Conservation (phyloP, 352 stramenopile species). For the Phytophthora tentaculata region DNA sequence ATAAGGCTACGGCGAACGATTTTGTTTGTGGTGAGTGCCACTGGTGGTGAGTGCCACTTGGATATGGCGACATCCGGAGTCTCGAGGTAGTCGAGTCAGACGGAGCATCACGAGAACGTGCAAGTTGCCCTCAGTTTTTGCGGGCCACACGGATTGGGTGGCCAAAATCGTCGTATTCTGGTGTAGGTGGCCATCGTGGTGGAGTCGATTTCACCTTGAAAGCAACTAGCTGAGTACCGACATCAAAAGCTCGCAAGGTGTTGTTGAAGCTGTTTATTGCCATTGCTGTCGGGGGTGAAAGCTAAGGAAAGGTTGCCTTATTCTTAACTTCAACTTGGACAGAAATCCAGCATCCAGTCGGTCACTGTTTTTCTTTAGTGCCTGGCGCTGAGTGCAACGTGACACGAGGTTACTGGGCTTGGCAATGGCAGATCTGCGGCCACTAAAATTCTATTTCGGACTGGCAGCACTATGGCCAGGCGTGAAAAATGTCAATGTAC, state of each 20-base stretch:
- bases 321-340: too few relatives aligned
- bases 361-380: too few relatives aligned
- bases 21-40: constrained; percentile 16
- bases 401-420: neutral
- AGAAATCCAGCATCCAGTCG: constrained; percentile 6
- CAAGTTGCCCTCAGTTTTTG: too few relatives aligned
- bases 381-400: constrained; percentile 17
- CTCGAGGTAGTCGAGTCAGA: neutral
- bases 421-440: too few relatives aligned
- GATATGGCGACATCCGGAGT: constrained; percentile 29
- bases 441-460: too few relatives aligned
- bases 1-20: constrained; percentile 1
- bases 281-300: neutral
- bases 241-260: neutral
- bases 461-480: too few relatives aligned
- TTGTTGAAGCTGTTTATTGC: neutral
- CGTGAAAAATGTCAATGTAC: too few relatives aligned
- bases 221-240: neutral
- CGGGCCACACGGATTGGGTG: constrained; percentile 24
- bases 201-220: neutral
- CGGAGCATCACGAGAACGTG: constrained; percentile 11
- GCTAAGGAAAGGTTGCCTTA: too few relatives aligned
- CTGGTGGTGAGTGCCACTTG: constrained; percentile 1
- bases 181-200: constrained; percentile 3
- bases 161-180: constrained; percentile 1